Base-by-base conservation (phyloP, 345 rosid genomes). In the Angophora floribunda region DNA sequence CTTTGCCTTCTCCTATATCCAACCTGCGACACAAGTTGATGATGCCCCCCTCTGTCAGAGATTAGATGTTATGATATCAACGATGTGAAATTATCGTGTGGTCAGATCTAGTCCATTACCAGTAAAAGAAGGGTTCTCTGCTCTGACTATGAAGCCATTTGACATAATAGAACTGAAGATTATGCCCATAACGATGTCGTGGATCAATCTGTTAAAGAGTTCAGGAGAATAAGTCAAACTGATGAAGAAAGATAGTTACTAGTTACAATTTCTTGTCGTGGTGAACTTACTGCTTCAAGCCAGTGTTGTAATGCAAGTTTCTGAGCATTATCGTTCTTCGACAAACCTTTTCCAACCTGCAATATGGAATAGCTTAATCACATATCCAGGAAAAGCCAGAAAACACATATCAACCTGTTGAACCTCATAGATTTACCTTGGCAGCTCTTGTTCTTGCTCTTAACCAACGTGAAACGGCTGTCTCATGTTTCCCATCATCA, bases 91-190 rank as follows among this genome's bases (percentile, higher is more conserved):
- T 21, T 47, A 51, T 63, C 51, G 24, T 4, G n/a, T 41, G 44
- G 41, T 88, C 32, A 41, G 26, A 41, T 50, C 65, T 50, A 86
- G 91, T 86, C 78, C 30, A 9, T 91, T 95, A 96, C 99, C 99
- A 97, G 92, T 97, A 98, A 91, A 98, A 98, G 94, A 98, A 98
- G 86, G 99, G 99, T 92, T 98, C 97, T 93, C 96, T 94, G 61
- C 99, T 95, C 88, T 93, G 96, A 87, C 96, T 94, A 41, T 94
- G 94, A 86, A 93, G 96, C 99, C 99, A 97, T 49, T 92, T 91
- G 50, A 86, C 90, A 89, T 93, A 95, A 91, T 97, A 97, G 88
- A 95, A 95, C 86, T 95, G 99, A 32, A 98, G 89, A 93, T 97
- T 98, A 89, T 97, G 99, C 87, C 99, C 99, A 87, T 97, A 96